Percentiles rank a stretch among this genome's conserved stretches.
Conservation (phyloP, 2,329 filamentous ascomycete genomes). For the Xylaria sp. region DNA sequence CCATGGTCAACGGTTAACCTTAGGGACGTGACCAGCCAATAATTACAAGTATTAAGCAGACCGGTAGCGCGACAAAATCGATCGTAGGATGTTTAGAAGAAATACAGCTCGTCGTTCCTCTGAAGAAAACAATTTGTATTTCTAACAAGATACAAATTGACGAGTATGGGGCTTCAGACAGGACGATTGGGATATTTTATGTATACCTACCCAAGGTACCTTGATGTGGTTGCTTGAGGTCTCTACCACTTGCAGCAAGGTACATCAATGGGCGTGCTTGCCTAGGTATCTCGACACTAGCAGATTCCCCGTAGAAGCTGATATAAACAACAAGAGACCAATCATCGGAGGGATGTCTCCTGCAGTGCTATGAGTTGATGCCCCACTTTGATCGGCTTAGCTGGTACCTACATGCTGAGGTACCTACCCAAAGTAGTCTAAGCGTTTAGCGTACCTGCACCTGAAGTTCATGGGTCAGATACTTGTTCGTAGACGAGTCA, state of each 20-base stretch:
- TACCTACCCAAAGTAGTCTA: not conserved
- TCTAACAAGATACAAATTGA: not conserved
- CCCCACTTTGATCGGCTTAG: not conserved
- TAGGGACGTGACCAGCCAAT: not conserved
- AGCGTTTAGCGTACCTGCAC: conserved; percentile 3
- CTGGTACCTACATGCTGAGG: too few species aligned
- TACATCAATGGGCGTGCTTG: not conserved
- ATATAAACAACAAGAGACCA: not conserved
- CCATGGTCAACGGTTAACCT: not conserved
- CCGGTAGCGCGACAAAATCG: too few species aligned
- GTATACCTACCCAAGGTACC: too few species aligned
- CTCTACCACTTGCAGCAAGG: too few species aligned
- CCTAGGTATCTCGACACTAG: not conserved
- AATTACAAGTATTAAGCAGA: not conserved
- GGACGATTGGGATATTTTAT: too few species aligned
- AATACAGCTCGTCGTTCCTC: too few species aligned
- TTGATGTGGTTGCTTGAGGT: too few species aligned
- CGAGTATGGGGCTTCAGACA: not conserved
- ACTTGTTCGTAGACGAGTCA: not conserved
- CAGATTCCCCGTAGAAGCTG: not conserved
- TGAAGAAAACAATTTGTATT: too few species aligned
- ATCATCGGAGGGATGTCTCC: not conserved
- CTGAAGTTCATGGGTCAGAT: conserved; percentile 2
- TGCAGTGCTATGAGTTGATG: not conserved
- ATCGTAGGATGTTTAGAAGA: too few species aligned